These are phyloP conservation scores for Aspergillus heteromorphus DNA, from an alignment of 495 filamentous ascomycete species.

Conservation along the genomic window DNA sequence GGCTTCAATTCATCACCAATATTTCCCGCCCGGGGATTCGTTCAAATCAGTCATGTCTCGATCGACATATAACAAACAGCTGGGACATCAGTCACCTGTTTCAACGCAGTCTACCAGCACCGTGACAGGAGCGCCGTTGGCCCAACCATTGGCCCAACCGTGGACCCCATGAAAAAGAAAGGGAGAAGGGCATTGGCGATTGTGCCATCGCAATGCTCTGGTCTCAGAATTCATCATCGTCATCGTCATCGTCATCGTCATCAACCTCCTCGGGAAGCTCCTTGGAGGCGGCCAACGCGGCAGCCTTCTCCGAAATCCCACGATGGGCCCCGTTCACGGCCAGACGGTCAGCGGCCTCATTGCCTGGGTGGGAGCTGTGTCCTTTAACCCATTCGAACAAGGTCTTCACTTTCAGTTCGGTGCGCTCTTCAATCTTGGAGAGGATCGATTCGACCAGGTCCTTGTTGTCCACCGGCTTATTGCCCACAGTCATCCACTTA, in stretches of 20 bases:
- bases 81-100: too few species aligned
- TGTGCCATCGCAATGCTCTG: too few species aligned
- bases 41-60: not conserved
- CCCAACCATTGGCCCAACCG: too few species aligned
- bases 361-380: constrained; percentile 63
- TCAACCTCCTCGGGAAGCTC: constrained; percentile 30
- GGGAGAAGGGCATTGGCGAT: too few species aligned
- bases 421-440: constrained; percentile 64
- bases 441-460: constrained; percentile 75
- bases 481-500: constrained; percentile 65
- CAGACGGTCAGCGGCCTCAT: constrained; percentile 72
- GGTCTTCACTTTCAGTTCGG: constrained; percentile 54
- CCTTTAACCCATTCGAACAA: constrained; percentile 86
- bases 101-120: not conserved
- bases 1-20: too few species aligned
- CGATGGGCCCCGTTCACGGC: constrained; percentile 58
- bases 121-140: not conserved
- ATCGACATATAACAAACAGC: not conserved
- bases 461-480: constrained; percentile 73
- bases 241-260: constrained; percentile 7
- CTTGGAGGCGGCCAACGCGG: constrained; percentile 20
- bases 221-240: constrained; percentile 15
- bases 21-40: too few species aligned
- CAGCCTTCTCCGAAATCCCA: constrained; percentile 29
- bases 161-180: too few species aligned